These are phyloP conservation scores for Colletotrichum tropicale DNA, from an alignment of 2,329 filamentous ascomycete genomes.

Conservation along the genomic window DNA sequence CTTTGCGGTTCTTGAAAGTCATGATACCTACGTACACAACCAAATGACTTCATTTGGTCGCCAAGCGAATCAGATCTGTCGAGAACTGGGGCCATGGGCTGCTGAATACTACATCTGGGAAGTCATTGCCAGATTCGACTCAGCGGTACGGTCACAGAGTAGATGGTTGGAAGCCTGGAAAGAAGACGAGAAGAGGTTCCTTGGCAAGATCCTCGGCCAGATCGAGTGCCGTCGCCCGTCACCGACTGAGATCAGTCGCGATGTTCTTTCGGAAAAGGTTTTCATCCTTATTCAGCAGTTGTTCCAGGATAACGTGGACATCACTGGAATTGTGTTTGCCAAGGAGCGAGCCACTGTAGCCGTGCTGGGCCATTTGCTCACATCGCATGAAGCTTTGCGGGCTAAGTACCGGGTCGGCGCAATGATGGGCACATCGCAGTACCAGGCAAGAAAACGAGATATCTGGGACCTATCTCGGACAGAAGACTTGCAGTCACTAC, in stretches of 20 bases:
- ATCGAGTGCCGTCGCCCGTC: slow-evolving; percentile 31
- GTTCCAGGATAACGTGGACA: slow-evolving; percentile 41
- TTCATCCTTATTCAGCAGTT: slow-evolving; percentile 57
- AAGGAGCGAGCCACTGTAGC: slow-evolving; percentile 65
- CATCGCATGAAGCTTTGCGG: slow-evolving; percentile 51
- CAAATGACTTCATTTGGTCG: slow-evolving; percentile 61
- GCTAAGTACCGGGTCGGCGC: slow-evolving; percentile 53
- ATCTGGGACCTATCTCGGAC: slow-evolving; percentile 41
- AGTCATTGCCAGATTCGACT: slow-evolving; percentile 42
- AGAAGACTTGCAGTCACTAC: slow-evolving; percentile 36
- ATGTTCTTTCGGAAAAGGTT: slow-evolving; percentile 62
- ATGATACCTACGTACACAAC: slow-evolving; percentile 55
- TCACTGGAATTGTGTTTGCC: slow-evolving; percentile 71
- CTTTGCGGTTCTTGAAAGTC: slow-evolving; percentile 39
- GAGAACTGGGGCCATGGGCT: slow-evolving; percentile 71
- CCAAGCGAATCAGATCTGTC: slow-evolving; percentile 53
- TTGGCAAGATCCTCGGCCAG: slow-evolving; percentile 50
- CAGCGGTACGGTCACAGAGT: slow-evolving; percentile 23
- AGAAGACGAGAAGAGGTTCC: slow-evolving; percentile 58
- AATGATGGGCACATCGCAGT: slow-evolving; percentile 59
- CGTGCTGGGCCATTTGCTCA: slow-evolving; percentile 63
- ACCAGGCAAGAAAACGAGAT: slow-evolving; percentile 37
- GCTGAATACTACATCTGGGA: slow-evolving; percentile 67
- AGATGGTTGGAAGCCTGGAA: slow-evolving; percentile 44
- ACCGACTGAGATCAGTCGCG: slow-evolving; percentile 18